phyloP scores from a whole-genome alignment of 495 filamentous ascomycete genomes.

The Trichoderma parareesei region DNA sequence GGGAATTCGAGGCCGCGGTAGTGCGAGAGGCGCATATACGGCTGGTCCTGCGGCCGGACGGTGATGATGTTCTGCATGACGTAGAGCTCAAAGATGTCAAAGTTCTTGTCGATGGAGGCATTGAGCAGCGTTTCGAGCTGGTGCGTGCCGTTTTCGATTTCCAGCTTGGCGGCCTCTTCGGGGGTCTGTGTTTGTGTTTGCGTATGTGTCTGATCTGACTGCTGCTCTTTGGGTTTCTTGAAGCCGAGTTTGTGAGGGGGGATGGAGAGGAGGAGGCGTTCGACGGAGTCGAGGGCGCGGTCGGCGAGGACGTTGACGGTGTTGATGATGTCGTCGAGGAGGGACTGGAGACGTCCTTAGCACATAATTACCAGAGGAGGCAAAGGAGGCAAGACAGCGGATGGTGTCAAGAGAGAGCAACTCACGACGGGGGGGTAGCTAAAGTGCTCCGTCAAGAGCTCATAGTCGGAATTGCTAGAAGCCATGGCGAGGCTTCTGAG shows the following conservation, averaged over 20 bases:
- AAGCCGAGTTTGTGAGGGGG: slow-evolving; percentile 74
- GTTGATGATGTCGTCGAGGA: slow-evolving; percentile 98
- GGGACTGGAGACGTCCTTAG: slow-evolving; percentile 44
- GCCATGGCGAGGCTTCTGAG: slow-evolving; percentile 31
- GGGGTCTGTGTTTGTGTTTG: slow-evolving; percentile 33
- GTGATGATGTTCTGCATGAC: slow-evolving; percentile 81
- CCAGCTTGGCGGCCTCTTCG: slow-evolving; percentile 52
- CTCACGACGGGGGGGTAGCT: slow-evolving; percentile 86
- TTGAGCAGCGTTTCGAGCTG: slow-evolving; percentile 93
- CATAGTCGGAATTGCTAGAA: slow-evolving; percentile 45
- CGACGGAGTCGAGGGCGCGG: slow-evolving; percentile 73
- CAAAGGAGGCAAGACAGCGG: too few relatives aligned
- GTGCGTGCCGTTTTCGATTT: slow-evolving; percentile 86
- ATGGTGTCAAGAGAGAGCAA: slow-evolving; percentile 15
- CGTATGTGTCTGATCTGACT: slow-evolving; percentile 35
- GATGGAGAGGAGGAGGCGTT: slow-evolving; percentile 65
- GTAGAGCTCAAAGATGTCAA: slow-evolving; percentile 95
- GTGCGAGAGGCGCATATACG: slow-evolving; percentile 75
- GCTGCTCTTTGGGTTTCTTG: slow-evolving; percentile 20
- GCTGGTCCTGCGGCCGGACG: slow-evolving; percentile 53
- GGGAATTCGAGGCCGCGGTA: slow-evolving; percentile 54
- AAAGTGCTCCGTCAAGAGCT: slow-evolving; percentile 91
- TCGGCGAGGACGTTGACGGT: slow-evolving; percentile 84
- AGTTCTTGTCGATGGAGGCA: slow-evolving; percentile 87
- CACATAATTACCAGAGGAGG: neutral